Evolutionary conservation across 352 stramenopile genomes (phyloP).

Genomic region (Pythium periplocum): DNA sequence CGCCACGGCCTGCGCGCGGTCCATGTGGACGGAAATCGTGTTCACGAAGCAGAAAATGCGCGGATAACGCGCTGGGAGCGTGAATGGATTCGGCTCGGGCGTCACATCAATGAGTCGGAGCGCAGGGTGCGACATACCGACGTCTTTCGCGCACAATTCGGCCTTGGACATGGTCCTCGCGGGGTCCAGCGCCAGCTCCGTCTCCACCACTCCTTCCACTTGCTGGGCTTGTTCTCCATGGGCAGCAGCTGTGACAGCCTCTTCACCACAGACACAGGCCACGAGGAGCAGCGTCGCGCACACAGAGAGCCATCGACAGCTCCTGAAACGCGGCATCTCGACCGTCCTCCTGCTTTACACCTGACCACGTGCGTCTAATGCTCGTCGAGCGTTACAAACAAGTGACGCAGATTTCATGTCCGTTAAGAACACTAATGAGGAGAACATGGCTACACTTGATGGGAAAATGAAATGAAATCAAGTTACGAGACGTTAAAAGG

Average conservation of each 20-base stretch:
- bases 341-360: too few species aligned
- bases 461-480: too few species aligned
- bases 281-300: too few species aligned
- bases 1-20: conserved; percentile 52
- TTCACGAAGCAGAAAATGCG: conserved; percentile 78
- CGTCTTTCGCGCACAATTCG: conserved; percentile 51
- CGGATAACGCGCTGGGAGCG: conserved; percentile 23
- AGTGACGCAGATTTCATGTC: too few species aligned
- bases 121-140: conserved; percentile 30
- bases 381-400: too few species aligned
- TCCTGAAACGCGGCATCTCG: too few species aligned
- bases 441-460: too few species aligned
- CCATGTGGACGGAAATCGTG: conserved; percentile 65
- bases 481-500: too few species aligned
- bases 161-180: conserved; percentile 18
- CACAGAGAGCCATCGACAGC: too few species aligned
- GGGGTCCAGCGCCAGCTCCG: neutral
- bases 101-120: conserved; percentile 41
- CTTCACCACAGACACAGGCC: neutral
- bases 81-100: conserved; percentile 13
- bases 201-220: neutral
- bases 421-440: too few species aligned
- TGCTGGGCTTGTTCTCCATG: neutral
- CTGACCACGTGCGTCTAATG: too few species aligned
- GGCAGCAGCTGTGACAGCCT: neutral